Evolutionary conservation across 768 basidiomycete species (phyloP), one percentile per base, ranked within the genome.

Genomic region (Collybia mongolica): DNA sequence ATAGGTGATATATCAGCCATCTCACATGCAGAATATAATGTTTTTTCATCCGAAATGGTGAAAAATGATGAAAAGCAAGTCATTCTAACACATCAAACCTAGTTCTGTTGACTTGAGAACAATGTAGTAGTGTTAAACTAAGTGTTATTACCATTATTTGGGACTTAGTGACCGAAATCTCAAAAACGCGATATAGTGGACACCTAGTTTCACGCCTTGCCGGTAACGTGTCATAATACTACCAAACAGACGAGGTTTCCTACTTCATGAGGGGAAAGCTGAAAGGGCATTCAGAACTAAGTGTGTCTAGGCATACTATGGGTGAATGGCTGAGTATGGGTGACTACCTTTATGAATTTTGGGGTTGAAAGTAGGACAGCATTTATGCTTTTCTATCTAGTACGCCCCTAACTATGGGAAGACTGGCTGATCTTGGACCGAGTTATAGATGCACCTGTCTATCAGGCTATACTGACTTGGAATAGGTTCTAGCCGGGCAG

Each of bases 361-460:
- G 54, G 29, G 39, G 54, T 52, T 56, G 54, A 56, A 52, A 42
- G 51, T 20, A n/a, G 28, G 6, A 23, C 12, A 20, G 7, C 26
- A 15, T 20, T 37, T 18, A 18, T 41, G 39, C 28, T 37, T 18
- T 29, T 19, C 19, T 56, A 52, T 54, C 52, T 28, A 57, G 55
- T 57, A 57, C 7, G 49, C 46, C 32, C 36, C 55, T 36, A 57
- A 49, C 18, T 29, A 29, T 54, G 62, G 65, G 62, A 65, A 46
- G 65, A 57, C 68, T 65, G 62, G 65, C 64, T 65, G 53, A 48
- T 59, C 59, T 55, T 66, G 59, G 64, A 66, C 65, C 64, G 60
- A 68, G 62, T 60, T 53, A 66, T 65, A 51, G 68, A 69, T 66
- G 56, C 41, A 48, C 59, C 65, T 67, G 65, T 63, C 64, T 60